phyloP scores from a whole-genome alignment of 805 yeast species.

The Yamadazyma takamatsuzukensis region DNA sequence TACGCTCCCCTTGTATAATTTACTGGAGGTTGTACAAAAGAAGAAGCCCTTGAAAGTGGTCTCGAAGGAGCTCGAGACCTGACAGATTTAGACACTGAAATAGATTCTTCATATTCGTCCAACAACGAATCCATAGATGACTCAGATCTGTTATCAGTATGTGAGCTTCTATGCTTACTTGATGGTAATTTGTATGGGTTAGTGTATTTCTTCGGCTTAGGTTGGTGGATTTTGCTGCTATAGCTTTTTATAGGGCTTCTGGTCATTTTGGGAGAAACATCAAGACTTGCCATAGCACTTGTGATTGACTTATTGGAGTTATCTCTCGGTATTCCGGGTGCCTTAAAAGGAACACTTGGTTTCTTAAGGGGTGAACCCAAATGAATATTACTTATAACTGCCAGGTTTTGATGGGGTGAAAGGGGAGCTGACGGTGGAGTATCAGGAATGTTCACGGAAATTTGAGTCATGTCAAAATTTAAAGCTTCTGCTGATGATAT shows the following conservation, averaged over 20 bases:
- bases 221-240: slow-evolving; percentile 2
- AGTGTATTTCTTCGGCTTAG: slow-evolving; percentile 13
- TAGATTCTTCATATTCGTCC: slow-evolving; percentile 43
- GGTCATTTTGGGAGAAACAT: slow-evolving; percentile 9
- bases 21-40: slow-evolving; percentile 10
- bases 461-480: slow-evolving; percentile 12
- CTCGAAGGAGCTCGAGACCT: slow-evolving; percentile 22
- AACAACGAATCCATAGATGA: slow-evolving; percentile 37
- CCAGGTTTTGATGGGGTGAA: slow-evolving; percentile 25
- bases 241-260: neutral
- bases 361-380: slow-evolving; percentile 3
- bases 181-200: slow-evolving; percentile 1
- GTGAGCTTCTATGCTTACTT: slow-evolving; percentile 1
- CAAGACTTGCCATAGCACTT: slow-evolving; percentile 29
- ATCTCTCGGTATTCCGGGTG: slow-evolving; percentile 4
- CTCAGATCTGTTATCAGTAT: slow-evolving; percentile 20
- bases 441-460: slow-evolving; percentile 34
- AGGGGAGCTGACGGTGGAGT: slow-evolving; percentile 43
- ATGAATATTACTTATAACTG: slow-evolving; percentile 5
- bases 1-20: slow-evolving; percentile 9
- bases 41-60: slow-evolving; percentile 13
- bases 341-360: slow-evolving; percentile 2
- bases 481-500: slow-evolving; percentile 6
- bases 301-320: slow-evolving; percentile 21
- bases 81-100: slow-evolving; percentile 24